These are phyloP conservation scores for Circinella umbellata DNA, from an alignment of 371 early-diverging fungal genomes.

Conservation along the genomic window DNA sequence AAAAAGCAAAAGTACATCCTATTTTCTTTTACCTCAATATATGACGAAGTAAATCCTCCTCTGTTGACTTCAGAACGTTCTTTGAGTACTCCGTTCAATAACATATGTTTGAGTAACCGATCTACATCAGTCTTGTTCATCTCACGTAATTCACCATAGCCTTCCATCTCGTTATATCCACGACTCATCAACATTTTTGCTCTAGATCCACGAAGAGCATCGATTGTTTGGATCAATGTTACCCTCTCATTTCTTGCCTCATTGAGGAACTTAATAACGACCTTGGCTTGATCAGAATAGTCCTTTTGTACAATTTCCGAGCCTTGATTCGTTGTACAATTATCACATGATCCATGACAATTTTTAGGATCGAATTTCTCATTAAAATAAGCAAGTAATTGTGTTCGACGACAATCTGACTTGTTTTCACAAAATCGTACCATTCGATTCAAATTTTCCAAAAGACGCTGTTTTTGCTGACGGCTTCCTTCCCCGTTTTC, in stretches of 20 bases:
- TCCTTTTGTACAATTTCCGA: slow-evolving; percentile 19
- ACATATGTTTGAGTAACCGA: slow-evolving; percentile 68
- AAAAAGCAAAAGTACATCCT: background rate
- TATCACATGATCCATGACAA: slow-evolving; percentile 95
- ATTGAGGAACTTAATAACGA: slow-evolving; percentile 55
- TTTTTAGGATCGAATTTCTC: slow-evolving; percentile 76
- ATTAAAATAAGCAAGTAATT: slow-evolving; percentile 95
- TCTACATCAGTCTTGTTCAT: slow-evolving; percentile 65
- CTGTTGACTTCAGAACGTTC: slow-evolving; percentile 57
- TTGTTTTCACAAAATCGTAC: slow-evolving; percentile 95
- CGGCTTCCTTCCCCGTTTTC: slow-evolving; percentile 74
- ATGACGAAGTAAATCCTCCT: slow-evolving; percentile 24
- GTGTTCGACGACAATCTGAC: slow-evolving; percentile 91
- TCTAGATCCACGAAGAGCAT: slow-evolving; percentile 82
- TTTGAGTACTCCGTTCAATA: slow-evolving; percentile 59
- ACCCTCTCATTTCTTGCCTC: slow-evolving; percentile 55
- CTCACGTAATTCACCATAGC: slow-evolving; percentile 69
- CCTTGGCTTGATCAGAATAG: slow-evolving; percentile 47
- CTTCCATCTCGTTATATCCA: slow-evolving; percentile 53
- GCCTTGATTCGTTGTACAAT: slow-evolving; percentile 67
- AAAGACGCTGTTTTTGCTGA: slow-evolving; percentile 86
- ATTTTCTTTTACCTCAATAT: slow-evolving; percentile 15
- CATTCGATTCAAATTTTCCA: slow-evolving; percentile 89
- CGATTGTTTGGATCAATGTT: slow-evolving; percentile 77
- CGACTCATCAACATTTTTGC: slow-evolving; percentile 55